These are phyloP conservation scores for Conticribra weissflogii DNA, from an alignment of 108 stramenopile species.

Conservation along the genomic window DNA sequence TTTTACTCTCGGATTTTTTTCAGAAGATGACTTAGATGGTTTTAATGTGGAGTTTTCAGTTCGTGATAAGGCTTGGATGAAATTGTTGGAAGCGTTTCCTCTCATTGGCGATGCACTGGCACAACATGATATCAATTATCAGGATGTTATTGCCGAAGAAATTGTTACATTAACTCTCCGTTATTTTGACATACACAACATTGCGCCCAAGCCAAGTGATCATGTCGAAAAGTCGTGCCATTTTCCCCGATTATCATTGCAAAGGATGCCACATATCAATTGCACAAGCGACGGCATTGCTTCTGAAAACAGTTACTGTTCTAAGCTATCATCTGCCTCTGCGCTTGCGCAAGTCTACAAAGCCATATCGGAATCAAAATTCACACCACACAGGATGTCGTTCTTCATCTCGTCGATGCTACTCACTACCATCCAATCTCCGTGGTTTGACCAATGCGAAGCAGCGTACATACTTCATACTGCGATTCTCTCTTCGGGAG, in stretches of 20 bases:
- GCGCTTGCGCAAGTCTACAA: constrained; percentile 31
- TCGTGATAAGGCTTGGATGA: constrained; percentile 37
- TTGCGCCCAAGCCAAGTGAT: not conserved
- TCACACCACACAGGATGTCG: not conserved
- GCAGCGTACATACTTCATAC: constrained; percentile 44
- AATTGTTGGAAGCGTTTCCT: constrained; percentile 24
- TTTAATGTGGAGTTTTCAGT: too few relatives aligned
- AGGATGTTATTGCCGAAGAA: constrained; percentile 14
- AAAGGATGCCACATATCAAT: not conserved
- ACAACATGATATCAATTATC: not conserved
- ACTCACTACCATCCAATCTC: constrained; percentile 38
- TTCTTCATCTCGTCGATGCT: constrained; percentile 24
- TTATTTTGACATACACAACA: constrained; percentile 30
- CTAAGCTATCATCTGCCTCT: constrained; percentile 15
- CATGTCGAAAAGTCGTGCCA: too few relatives aligned
- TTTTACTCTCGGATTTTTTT: constrained; percentile 12
- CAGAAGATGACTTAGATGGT: not conserved
- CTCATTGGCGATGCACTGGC: constrained; percentile 21
- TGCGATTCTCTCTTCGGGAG: constrained; percentile 25
- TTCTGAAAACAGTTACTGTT: constrained; percentile 5
- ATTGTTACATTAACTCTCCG: constrained; percentile 26
- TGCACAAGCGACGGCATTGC: not conserved
- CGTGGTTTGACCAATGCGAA: constrained; percentile 55
- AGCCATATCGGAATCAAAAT: constrained; percentile 2
- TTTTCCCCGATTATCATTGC: too few relatives aligned